Conservation (phyloP, 768 basidiomycete genomes). For the Podaxis sp. region DNA sequence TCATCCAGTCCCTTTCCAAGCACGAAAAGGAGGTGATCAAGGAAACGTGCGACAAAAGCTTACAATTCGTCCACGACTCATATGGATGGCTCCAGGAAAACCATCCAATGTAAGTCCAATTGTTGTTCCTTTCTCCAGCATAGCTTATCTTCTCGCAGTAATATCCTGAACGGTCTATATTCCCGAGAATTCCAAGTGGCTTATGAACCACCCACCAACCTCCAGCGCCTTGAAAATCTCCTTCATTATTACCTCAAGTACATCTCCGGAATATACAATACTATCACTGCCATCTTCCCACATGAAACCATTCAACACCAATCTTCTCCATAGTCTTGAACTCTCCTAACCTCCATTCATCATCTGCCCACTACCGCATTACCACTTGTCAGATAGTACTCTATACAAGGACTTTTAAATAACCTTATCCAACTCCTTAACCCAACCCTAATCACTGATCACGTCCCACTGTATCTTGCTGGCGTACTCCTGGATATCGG, state of each 20-base stretch:
- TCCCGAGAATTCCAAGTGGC: conserved; percentile 20
- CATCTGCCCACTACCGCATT: not conserved
- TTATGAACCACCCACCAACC: conserved; percentile 19
- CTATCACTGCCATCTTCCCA: conserved; percentile 10
- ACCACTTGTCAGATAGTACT: not conserved
- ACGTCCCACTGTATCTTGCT: conserved; percentile 75
- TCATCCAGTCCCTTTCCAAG: conserved; percentile 27
- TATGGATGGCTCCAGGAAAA: conserved; percentile 14
- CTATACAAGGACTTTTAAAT: not conserved
- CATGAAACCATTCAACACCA: not conserved
- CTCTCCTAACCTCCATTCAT: not conserved
- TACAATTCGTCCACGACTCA: not conserved
- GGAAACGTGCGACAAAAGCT: conserved; percentile 13
- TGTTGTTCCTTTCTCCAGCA: not conserved
- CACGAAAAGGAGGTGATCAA: conserved; percentile 23
- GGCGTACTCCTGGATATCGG: conserved; percentile 76
- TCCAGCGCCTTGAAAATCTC: conserved; percentile 19
- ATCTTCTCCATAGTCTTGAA: not conserved
- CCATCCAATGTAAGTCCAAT: not conserved
- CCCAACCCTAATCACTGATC: conserved; percentile 42
- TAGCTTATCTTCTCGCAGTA: not conserved
- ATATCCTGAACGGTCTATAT: conserved; percentile 15
- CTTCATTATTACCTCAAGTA: conserved; percentile 26
- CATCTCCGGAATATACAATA: conserved; percentile 22
- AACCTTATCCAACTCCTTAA: not conserved